phyloP scores from a whole-genome alignment of 305 asterid species.

The Rubia occidens region DNA sequence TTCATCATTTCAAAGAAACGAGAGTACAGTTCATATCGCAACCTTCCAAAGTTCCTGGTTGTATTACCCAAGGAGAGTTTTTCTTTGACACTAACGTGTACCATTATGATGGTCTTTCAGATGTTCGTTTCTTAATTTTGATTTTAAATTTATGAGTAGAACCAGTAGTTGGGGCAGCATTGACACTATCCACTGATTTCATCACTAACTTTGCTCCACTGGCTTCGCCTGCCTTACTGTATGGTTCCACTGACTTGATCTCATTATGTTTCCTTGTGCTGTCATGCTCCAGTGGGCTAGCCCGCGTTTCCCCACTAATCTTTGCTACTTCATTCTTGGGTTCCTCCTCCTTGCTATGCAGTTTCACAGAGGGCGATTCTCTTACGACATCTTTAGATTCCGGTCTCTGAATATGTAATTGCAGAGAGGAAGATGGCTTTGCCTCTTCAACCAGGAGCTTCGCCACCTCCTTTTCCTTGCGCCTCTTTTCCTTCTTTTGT shows the following conservation, averaged over 20 bases:
- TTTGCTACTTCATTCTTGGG: conserved; percentile 19
- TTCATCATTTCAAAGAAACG: neutral
- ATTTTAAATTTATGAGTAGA: conserved; percentile 63
- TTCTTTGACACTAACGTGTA: neutral
- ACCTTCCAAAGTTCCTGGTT: neutral
- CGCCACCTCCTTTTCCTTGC: conserved; percentile 76
- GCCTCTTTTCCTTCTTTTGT: conserved; percentile 76
- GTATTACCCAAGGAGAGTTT: neutral
- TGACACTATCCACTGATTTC: conserved; percentile 30
- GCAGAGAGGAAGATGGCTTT: conserved; percentile 22
- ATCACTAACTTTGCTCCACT: conserved; percentile 29
- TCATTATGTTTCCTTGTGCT: conserved; percentile 19
- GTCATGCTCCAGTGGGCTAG: conserved; percentile 16
- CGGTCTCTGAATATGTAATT: conserved; percentile 22
- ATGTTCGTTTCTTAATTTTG: conserved; percentile 62
- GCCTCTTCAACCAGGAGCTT: conserved; percentile 41
- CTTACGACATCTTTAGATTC: conserved; percentile 18
- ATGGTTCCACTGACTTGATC: conserved; percentile 22
- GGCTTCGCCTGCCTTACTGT: conserved; percentile 21
- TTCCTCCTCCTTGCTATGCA: conserved; percentile 24
- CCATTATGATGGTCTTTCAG: conserved; percentile 39
- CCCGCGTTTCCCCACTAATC: conserved; percentile 17
- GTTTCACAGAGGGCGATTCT: conserved; percentile 18
- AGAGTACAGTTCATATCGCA: neutral
- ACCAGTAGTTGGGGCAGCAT: conserved; percentile 30